phyloP scores from a whole-genome alignment of 2,329 filamentous ascomycete species.

The Verticillium longisporum region DNA sequence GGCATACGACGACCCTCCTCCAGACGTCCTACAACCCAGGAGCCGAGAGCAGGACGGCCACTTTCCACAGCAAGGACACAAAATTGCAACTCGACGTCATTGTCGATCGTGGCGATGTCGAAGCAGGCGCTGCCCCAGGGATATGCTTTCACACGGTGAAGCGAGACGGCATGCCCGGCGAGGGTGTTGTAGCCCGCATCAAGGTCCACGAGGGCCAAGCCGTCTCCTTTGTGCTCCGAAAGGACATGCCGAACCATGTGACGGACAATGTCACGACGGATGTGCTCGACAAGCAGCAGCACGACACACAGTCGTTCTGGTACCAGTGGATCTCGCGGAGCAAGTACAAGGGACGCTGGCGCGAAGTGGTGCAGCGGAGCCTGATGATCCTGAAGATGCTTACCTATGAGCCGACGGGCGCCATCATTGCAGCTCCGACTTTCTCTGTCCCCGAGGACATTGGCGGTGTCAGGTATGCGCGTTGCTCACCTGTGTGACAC shows the following conservation, averaged over 20 bases:
- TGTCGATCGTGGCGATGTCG: conserved; percentile 51
- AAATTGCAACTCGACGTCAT: conserved; percentile 63
- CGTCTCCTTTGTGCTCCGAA: conserved; percentile 62
- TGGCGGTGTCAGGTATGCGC: conserved; percentile 46
- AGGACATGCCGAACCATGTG: conserved; percentile 51
- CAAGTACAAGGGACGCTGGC: conserved; percentile 62
- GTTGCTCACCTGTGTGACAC: background rate
- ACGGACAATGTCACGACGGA: conserved; percentile 50
- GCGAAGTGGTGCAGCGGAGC: conserved; percentile 64
- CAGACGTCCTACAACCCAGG: conserved; percentile 32
- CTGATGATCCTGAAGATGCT: conserved; percentile 70
- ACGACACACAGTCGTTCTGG: conserved; percentile 67
- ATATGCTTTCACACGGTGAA: conserved; percentile 49
- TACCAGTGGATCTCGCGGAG: conserved; percentile 65
- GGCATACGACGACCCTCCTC: conserved; percentile 53
- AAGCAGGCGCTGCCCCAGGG: conserved; percentile 33
- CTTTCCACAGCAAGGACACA: conserved; percentile 52
- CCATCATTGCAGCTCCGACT: conserved; percentile 69
- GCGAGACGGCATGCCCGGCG: conserved; percentile 46
- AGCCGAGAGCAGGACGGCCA: conserved; percentile 50
- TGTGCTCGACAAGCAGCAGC: conserved; percentile 56
- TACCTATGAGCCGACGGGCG: conserved; percentile 72
- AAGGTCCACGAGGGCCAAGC: conserved; percentile 58
- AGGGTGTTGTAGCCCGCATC: conserved; percentile 56
- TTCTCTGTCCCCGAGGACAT: conserved; percentile 73